Evolutionary conservation across 2,329 filamentous ascomycete species (phyloP).

Genomic region (Verticillium nubilum): DNA sequence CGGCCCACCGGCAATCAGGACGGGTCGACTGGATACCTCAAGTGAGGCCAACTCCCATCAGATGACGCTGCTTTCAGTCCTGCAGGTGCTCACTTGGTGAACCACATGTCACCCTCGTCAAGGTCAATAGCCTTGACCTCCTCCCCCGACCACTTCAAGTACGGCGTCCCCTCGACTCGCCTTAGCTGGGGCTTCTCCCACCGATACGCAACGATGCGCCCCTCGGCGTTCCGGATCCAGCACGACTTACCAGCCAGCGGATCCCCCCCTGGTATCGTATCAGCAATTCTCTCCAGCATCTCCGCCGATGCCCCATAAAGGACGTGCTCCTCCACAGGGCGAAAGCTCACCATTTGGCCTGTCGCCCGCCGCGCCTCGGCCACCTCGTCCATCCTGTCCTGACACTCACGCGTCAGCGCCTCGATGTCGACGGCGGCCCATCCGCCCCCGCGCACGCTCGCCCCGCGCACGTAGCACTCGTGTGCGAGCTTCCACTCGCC

Average conservation of each 20-base stretch:
- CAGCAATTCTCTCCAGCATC: neutral
- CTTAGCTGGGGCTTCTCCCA: neutral
- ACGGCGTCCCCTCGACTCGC: neutral
- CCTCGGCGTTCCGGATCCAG: neutral
- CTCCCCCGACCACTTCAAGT: neutral
- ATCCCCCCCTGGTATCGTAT: neutral
- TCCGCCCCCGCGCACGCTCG: constrained; percentile 8
- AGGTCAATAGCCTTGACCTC: neutral
- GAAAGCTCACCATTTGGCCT: neutral
- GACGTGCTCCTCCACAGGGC: neutral
- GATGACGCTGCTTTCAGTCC: neutral
- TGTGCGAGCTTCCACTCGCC: constrained; percentile 15
- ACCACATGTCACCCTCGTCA: neutral
- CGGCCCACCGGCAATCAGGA: no score
- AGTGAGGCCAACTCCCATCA: neutral
- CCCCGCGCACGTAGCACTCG: constrained; percentile 14
- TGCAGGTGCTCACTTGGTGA: neutral
- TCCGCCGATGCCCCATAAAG: neutral
- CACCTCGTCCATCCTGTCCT: constrained; percentile 1
- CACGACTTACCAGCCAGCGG: neutral
- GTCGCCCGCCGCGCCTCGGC: neutral
- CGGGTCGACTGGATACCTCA: neutral
- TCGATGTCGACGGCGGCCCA: constrained; percentile 5
- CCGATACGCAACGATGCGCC: neutral
- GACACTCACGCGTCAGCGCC: constrained; percentile 6